phyloP scores from a whole-genome alignment of 257 asterid genomes.

The Solanum gandarillasii region DNA sequence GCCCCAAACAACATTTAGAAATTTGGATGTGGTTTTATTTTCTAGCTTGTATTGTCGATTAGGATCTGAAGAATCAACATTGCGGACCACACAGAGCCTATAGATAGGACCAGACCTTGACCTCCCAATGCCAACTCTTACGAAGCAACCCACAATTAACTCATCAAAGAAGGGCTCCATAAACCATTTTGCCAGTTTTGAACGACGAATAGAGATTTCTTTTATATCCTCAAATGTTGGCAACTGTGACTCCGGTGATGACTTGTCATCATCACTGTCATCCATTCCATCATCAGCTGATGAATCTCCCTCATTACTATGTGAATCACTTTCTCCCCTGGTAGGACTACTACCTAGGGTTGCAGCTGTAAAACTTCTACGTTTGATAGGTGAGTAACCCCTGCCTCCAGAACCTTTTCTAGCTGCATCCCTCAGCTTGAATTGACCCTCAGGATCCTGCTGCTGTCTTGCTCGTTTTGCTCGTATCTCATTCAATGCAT shows the following conservation, averaged over 20 bases:
- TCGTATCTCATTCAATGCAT: constrained; percentile 39
- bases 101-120: constrained; percentile 74
- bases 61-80: constrained; percentile 73
- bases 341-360: constrained; percentile 67
- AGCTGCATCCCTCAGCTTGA: constrained; percentile 49
- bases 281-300: constrained; percentile 81
- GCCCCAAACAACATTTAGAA: constrained; percentile 88
- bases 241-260: constrained; percentile 50
- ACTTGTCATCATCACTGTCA: constrained; percentile 85
- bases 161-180: constrained; percentile 99
- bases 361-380: constrained; percentile 54
- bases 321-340: constrained; percentile 66
- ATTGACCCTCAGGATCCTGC: constrained; percentile 32
- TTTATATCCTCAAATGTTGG: constrained; percentile 76
- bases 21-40: constrained; percentile 80
- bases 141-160: constrained; percentile 88
- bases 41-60: constrained; percentile 77
- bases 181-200: constrained; percentile 89
- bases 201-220: constrained; percentile 80
- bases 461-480: constrained; percentile 61
- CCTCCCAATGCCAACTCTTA: constrained; percentile 89
- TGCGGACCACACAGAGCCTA: constrained; percentile 77
- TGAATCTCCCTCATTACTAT: constrained; percentile 68
- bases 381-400: constrained; percentile 72
- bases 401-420: constrained; percentile 56